Evolutionary conservation across 2,329 filamentous ascomycete genomes (phyloP).

Genomic region (Exophiala sp.): DNA sequence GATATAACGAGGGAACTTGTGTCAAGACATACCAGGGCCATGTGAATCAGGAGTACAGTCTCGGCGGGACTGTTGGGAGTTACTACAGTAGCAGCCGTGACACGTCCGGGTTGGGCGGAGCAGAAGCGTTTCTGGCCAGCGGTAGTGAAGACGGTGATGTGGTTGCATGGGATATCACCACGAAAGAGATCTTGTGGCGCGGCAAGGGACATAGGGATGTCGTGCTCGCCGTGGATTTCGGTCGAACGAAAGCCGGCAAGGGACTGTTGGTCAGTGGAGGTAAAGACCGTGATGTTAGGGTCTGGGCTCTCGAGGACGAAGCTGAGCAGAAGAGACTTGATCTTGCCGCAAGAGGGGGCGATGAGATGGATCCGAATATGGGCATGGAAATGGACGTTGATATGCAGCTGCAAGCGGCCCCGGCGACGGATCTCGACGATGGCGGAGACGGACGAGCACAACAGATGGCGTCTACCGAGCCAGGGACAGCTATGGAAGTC

Average conservation of each 20-base stretch:
- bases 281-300: conserved; percentile 23
- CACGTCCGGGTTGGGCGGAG: not conserved
- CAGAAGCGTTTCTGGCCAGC: conserved; percentile 63
- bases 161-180: conserved; percentile 83
- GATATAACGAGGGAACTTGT: conserved; percentile 84
- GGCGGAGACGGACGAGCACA: not conserved
- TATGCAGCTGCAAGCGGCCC: not conserved
- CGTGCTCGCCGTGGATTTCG: conserved; percentile 54
- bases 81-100: conserved; percentile 44
- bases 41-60: conserved; percentile 71
- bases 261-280: conserved; percentile 28
- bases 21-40: conserved; percentile 98
- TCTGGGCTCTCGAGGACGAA: conserved; percentile 23
- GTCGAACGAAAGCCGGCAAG: conserved; percentile 38
- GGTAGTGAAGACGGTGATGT: conserved; percentile 84
- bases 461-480: not conserved
- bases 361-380: conserved; percentile 15
- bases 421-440: not conserved
- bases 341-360: conserved; percentile 2
- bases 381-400: conserved; percentile 7
- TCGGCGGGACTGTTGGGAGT: conserved; percentile 76
- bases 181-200: conserved; percentile 72
- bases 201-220: conserved; percentile 50
- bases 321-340: not conserved
- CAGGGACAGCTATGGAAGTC: not conserved